These are phyloP conservation scores for Rhizopogon vulgaris DNA, from an alignment of 768 basidiomycete genomes.

Conservation along the genomic window DNA sequence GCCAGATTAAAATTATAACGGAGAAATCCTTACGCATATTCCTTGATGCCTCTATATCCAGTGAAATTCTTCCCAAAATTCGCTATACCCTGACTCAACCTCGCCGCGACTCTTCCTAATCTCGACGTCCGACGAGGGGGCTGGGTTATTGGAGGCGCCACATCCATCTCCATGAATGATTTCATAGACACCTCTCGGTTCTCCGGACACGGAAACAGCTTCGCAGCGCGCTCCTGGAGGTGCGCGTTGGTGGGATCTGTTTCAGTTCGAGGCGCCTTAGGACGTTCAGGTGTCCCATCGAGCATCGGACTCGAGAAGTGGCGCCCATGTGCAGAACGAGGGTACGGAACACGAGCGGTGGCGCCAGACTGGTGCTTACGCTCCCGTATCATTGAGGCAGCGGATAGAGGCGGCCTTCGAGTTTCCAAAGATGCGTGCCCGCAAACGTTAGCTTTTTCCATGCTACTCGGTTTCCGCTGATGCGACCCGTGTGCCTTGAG, in stretches of 20 bases:
- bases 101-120: slow-evolving; percentile 16
- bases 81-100: slow-evolving; percentile 22
- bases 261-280: background rate
- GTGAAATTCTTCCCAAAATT: slow-evolving; percentile 25
- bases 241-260: background rate
- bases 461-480: slow-evolving; percentile 17
- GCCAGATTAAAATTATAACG: background rate
- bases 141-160: slow-evolving; percentile 3
- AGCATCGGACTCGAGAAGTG: slow-evolving; percentile 7
- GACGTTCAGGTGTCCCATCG: background rate
- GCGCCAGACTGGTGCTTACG: slow-evolving; percentile 10
- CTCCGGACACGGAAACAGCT: background rate
- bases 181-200: slow-evolving; percentile 5
- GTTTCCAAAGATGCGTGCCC: background rate
- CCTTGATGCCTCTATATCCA: slow-evolving; percentile 7
- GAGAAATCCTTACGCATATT: background rate
- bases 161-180: slow-evolving; percentile 31
- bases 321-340: slow-evolving; percentile 1
- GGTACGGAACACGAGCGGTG: background rate
- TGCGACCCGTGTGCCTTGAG: slow-evolving; percentile 25
- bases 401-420: slow-evolving; percentile 15
- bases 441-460: background rate
- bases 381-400: slow-evolving; percentile 5
- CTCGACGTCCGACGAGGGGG: slow-evolving; percentile 10
- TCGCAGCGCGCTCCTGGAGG: background rate